phyloP scores from a whole-genome alignment of 306 rosid genomes.

The Oxytropis ochrocephala region DNA sequence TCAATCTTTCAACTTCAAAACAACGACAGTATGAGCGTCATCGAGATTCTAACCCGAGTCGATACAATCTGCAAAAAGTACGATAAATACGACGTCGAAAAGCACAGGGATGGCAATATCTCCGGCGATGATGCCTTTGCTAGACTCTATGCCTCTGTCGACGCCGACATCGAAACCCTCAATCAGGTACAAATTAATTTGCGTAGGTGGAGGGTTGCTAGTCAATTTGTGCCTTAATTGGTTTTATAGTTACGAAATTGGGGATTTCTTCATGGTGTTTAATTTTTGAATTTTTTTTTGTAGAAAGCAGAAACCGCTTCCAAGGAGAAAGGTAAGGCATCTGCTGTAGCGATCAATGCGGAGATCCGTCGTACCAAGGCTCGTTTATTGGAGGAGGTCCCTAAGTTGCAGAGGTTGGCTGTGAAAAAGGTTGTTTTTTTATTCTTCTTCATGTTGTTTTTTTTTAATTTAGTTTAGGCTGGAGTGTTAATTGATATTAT shows the following conservation, averaged over 20 bases:
- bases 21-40: constrained; percentile 68
- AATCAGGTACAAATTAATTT: constrained; percentile 36
- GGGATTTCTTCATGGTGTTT: not conserved
- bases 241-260: not conserved
- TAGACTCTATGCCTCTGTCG: constrained; percentile 68
- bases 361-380: constrained; percentile 97
- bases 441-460: too few relatives aligned
- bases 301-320: constrained; percentile 93
- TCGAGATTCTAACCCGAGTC: constrained; percentile 88
- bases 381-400: constrained; percentile 85
- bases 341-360: constrained; percentile 89
- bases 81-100: constrained; percentile 84
- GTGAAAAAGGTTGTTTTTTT: constrained; percentile 59
- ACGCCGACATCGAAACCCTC: constrained; percentile 69
- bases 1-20: not conserved
- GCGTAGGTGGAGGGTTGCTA: not conserved
- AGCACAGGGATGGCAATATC: constrained; percentile 67
- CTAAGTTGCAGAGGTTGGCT: constrained; percentile 92
- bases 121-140: constrained; percentile 95
- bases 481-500: not conserved
- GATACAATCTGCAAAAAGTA: constrained; percentile 93
- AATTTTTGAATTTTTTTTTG: constrained; percentile 10
- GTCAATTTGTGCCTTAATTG: not conserved
- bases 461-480: not conserved
- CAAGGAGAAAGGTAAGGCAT: constrained; percentile 79